Percentiles rank a stretch among this genome's conserved stretches.
Evolutionary conservation across 108 stramenopile species (phyloP).

Genomic region (Aurantiochytrium sp.): DNA sequence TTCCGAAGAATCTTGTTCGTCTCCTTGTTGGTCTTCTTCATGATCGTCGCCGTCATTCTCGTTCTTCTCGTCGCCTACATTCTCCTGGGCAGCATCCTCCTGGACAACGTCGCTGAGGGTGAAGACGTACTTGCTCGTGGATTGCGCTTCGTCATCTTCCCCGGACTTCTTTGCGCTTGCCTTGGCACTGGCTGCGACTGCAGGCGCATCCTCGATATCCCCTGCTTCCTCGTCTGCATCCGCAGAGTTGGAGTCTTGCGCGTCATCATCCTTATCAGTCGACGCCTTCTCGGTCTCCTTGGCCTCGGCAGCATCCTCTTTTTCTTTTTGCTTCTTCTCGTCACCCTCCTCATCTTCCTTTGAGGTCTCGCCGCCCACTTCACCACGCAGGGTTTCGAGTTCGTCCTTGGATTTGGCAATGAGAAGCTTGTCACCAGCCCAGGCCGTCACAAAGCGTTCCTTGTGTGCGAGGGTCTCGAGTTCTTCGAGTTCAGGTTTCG

Average conservation of each 20-base stretch:
- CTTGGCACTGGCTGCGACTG: neutral
- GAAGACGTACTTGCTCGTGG: neutral
- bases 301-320: neutral
- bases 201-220: neutral
- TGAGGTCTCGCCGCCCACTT: no score
- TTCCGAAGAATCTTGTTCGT: no score
- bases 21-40: no score
- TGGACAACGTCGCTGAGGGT: neutral
- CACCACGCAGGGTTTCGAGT: neutral
- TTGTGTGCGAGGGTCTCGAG: neutral
- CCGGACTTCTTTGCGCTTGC: neutral
- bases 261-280: neutral
- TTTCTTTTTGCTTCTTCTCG: neutral
- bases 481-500: neutral
- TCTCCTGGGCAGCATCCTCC: neutral
- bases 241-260: neutral
- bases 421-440: neutral
- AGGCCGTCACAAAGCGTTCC: neutral
- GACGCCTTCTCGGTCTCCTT: neutral
- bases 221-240: neutral
- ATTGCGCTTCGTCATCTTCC: neutral
- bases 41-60: no score
- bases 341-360: neutral
- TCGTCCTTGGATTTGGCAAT: neutral
- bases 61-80: neutral